A percentile compares a stretch with the other conserved stretches of the same genome.
phyloP scores from a whole-genome alignment of 208 protist species.

The Novymonas esmeraldas region DNA sequence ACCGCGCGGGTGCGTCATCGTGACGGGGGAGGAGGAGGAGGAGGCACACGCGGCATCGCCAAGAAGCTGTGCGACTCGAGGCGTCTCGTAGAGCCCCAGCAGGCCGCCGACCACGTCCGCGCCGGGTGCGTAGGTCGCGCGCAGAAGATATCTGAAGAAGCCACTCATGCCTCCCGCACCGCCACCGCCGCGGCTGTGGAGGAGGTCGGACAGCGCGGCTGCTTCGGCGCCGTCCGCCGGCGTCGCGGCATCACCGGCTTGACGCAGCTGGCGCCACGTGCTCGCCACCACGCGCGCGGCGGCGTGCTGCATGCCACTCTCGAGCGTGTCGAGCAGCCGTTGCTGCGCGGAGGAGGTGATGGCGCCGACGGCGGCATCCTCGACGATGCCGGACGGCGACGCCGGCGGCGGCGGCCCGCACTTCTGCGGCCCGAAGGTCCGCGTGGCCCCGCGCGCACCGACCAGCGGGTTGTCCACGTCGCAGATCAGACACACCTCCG shows the following conservation, averaged over 20 bases:
- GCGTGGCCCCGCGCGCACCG: constrained; percentile 66
- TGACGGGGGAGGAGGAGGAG: not conserved
- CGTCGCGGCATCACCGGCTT: not conserved
- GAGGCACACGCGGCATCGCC: not conserved
- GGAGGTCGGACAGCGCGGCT: constrained; percentile 26
- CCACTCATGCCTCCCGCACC: constrained; percentile 84
- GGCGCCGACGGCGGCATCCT: constrained; percentile 47
- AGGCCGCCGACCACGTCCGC: constrained; percentile 65
- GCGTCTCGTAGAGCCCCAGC: constrained; percentile 33
- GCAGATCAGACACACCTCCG: constrained; percentile 65
- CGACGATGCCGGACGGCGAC: constrained; percentile 1
- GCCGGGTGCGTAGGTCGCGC: constrained; percentile 51
- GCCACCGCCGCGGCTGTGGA: constrained; percentile 52
- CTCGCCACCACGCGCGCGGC: constrained; percentile 41
- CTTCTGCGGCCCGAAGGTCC: constrained; percentile 83
- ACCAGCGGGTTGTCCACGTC: constrained; percentile 79
- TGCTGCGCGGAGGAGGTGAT: constrained; percentile 36
- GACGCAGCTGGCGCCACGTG: constrained; percentile 19
- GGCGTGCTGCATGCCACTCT: constrained; percentile 63
- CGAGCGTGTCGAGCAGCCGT: constrained; percentile 44
- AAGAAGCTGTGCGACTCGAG: constrained; percentile 5
- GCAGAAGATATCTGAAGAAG: constrained; percentile 64
- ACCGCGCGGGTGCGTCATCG: constrained; percentile 8
- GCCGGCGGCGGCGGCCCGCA: constrained; percentile 36
- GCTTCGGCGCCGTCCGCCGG: not conserved